Conservation (phyloP, 176 grass and related monocot species). For the Luzula sylvatica region DNA sequence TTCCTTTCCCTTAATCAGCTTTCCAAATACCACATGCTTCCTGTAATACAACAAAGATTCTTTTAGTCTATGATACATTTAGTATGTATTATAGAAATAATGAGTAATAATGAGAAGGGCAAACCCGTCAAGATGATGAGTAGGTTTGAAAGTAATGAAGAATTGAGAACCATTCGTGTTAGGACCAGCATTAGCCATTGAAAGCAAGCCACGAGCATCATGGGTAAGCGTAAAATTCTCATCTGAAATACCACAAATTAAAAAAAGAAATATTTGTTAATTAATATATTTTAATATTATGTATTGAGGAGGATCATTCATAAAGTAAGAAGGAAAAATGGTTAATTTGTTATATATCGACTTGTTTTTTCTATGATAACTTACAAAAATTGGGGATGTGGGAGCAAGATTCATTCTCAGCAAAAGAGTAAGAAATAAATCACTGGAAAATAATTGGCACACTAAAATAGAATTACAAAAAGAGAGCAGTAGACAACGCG, state of each 20-base stretch:
- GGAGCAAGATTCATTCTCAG: conserved; percentile 23
- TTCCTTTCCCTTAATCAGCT: conserved; percentile 70
- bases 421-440: conserved; percentile 25
- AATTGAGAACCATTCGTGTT: conserved; percentile 85
- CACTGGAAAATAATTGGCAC: conserved; percentile 27
- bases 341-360: background rate
- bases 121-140: conserved; percentile 81
- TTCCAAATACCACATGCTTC: conserved; percentile 94
- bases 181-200: conserved; percentile 74
- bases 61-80: background rate
- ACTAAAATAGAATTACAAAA: conserved; percentile 22
- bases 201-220: conserved; percentile 73
- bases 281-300: background rate
- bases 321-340: conserved; percentile 21
- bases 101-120: background rate
- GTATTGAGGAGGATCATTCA: background rate
- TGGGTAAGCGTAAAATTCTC: conserved; percentile 63
- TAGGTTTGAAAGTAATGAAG: conserved; percentile 85
- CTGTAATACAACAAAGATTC: conserved; percentile 24
- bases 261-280: conserved; percentile 9
- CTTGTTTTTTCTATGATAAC: conserved; percentile 12
- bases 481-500: conserved; percentile 1
- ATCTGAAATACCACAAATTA: conserved; percentile 63
- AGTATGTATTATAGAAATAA: background rate
- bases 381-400: conserved; percentile 19